These are phyloP conservation scores for Fusarium pseudoanthophilum DNA, from an alignment of 2,329 filamentous ascomycete species.

Conservation along the genomic window DNA sequence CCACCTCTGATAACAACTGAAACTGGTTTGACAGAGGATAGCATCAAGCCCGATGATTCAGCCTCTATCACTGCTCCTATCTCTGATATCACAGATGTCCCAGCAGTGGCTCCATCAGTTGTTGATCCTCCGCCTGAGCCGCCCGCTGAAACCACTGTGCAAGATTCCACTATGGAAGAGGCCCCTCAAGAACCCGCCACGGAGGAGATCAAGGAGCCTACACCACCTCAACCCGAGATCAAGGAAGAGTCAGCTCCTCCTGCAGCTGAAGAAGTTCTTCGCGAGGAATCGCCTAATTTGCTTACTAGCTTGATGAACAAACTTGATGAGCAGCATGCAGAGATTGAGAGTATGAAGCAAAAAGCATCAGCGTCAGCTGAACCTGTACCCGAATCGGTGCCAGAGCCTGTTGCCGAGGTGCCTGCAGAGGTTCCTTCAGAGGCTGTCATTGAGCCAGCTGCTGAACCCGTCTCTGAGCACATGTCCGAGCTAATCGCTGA, in stretches of 20 bases:
- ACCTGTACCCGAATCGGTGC: background rate
- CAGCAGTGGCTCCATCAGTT: conserved; percentile 40
- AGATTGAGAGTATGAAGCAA: conserved; percentile 7
- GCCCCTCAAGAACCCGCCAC: background rate
- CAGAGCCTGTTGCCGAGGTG: background rate
- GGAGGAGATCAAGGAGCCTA: conserved; percentile 34
- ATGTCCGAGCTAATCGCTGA: background rate
- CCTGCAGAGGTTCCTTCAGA: background rate
- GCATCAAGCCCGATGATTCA: conserved; percentile 53
- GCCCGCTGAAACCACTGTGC: conserved; percentile 29
- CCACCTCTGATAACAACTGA: conserved; percentile 44
- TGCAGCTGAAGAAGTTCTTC: conserved; percentile 46
- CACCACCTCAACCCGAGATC: conserved; percentile 30
- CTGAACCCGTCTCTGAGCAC: background rate
- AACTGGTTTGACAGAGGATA: conserved; percentile 52
- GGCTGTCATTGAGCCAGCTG: background rate
- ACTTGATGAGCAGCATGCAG: conserved; percentile 53
- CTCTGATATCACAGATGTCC: conserved; percentile 46
- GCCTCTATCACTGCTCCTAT: conserved; percentile 47
- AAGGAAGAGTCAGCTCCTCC: conserved; percentile 43
- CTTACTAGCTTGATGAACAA: conserved; percentile 59
- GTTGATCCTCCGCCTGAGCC: conserved; percentile 25
- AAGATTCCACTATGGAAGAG: background rate
- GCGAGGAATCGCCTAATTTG: conserved; percentile 49
- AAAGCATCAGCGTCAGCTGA: background rate